Base-by-base conservation (phyloP, 1,139 yeast genomes). In the Blastobotrys indianensis region DNA sequence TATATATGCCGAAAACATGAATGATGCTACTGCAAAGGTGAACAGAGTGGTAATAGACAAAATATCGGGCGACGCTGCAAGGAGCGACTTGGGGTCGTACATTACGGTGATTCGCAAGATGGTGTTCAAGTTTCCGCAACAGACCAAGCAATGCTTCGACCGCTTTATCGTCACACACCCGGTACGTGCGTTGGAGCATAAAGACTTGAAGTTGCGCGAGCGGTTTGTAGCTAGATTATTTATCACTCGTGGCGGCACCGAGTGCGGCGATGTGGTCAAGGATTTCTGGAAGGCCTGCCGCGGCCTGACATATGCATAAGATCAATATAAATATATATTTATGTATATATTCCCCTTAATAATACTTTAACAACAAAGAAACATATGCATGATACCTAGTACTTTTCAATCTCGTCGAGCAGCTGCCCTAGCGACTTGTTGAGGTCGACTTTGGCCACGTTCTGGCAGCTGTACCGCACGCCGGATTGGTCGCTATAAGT, bases 401-500 rank as follows among this genome's bases (percentile, higher is more conserved):
- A 43, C 36, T 42, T 43, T 30, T 46, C 47, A 58, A 83, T 70
- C 48, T 72, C 71, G 45, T 72, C 70, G 40, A 73, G 73, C 59
- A 88, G 73, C 42, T 66, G 73, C 42, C 77, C 82, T 46, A 82
- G 72, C 62, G 87, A 96, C 32, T 73, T 72, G 47, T 67, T 70
- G 60, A 66, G 84, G 59, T 85, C 80, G 46, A 87, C 61, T 30
- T 74, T 75, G 42, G 71, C 71, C 30, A 85, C 59, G 28, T 75
- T 73, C 39, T 77, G 69, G 3, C 79, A 83, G 50, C 82, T 82
- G 64, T 83, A 86, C 62, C 96, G 78, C 17, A 86, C 80, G 62
- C 94, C 77, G 37, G 77, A 75, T 44, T 76, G 79, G 47, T 90
- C 95, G 58, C 88, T 84, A 64, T 84, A 92, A 51, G 77, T 77